phyloP scores from a whole-genome alignment of 1,284 basidiomycete genomes.

The Sporisorium graminicola region DNA sequence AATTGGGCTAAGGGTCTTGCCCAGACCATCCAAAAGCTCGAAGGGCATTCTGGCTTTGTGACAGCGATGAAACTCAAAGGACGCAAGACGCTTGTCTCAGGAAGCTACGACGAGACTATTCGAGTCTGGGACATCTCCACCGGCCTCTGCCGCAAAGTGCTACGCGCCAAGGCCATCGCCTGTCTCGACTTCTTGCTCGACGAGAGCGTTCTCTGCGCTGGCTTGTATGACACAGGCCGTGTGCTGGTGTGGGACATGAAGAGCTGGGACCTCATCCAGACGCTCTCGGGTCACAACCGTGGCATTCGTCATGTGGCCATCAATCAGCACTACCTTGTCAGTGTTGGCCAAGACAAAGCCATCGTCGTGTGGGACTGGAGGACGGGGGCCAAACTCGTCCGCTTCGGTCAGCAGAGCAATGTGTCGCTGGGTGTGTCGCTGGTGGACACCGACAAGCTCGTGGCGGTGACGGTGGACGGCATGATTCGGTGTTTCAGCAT shows the following conservation, averaged over 20 bases:
- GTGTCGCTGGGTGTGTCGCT: slow-evolving; percentile 90
- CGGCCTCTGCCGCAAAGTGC: slow-evolving; percentile 82
- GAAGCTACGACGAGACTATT: slow-evolving; percentile 82
- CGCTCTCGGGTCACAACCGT: slow-evolving; percentile 76
- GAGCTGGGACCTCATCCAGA: slow-evolving; percentile 72
- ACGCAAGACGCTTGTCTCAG: slow-evolving; percentile 78
- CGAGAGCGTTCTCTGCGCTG: slow-evolving; percentile 89
- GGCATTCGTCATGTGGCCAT: slow-evolving; percentile 86
- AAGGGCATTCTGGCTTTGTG: slow-evolving; percentile 88
- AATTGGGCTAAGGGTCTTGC: slow-evolving; percentile 80
- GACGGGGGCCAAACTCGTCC: slow-evolving; percentile 83
- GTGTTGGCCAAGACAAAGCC: slow-evolving; percentile 87
- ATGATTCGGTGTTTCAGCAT: slow-evolving; percentile 91
- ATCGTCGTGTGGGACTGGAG: slow-evolving; percentile 83
- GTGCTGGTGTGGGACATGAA: slow-evolving; percentile 53
- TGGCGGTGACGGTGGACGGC: slow-evolving; percentile 90
- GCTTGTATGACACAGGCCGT: slow-evolving; percentile 87
- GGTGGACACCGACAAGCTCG: slow-evolving; percentile 77
- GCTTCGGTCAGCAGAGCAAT: slow-evolving; percentile 92
- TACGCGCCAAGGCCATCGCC: slow-evolving; percentile 86
- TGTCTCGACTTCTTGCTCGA: slow-evolving; percentile 88
- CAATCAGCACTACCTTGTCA: slow-evolving; percentile 84
- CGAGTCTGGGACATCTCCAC: slow-evolving; percentile 72
- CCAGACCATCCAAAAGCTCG: slow-evolving; percentile 81
- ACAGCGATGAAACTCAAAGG: slow-evolving; percentile 83